Evolutionary conservation across 257 asterid genomes (phyloP), one percentile per base, ranked within the genome.

Genomic region (Gardenia jasminoides): DNA sequence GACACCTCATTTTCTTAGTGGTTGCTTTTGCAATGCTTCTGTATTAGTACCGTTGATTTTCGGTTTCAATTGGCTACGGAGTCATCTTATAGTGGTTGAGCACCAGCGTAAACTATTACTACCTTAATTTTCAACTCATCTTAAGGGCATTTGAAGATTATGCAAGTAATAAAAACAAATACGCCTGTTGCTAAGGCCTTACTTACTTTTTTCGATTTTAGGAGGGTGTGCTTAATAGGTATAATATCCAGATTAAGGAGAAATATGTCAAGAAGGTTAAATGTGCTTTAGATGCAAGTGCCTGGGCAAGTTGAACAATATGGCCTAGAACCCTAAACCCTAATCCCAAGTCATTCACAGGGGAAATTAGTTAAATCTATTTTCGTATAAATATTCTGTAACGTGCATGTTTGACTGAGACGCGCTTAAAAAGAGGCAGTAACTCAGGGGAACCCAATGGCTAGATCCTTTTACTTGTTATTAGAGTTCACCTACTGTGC

Each of bases 261-360:
- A 59, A 59, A 59, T 59, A 59, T 39, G n/a, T 2, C 39, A 75
- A 24, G 24, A 39, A 74, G 26, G 11, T 58, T 33, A 52, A 33
- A 59, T 22, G 54, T 58, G 28, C 26, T n/a, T 59, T 3, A 7
- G 7, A 28, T 24, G 30, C n/a, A 59, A 24, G 39, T 31, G 15
- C 16, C 31, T 39, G 10, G 41, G n/a, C 56, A 52, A 52, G 48
- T 39, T n/a, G 41, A 74, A 36, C 61, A 39, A 36, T 28, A 30
- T 33, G 30, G 36, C 46, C 54, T 54, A 26, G 61, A 59, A 75
- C 28, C 78, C 78, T 74, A 58, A 36, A 74, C 7, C 11, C 41
- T 36, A 36, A 36, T 2, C 41, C 41, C 78, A 16, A 58, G 16
- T 36, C 10, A 22, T 56, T 13, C n/a, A 10, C 20, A 20, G 20